Evolutionary conservation across 768 basidiomycete species (phyloP).

Genomic region (Lactarius trivialis): DNA sequence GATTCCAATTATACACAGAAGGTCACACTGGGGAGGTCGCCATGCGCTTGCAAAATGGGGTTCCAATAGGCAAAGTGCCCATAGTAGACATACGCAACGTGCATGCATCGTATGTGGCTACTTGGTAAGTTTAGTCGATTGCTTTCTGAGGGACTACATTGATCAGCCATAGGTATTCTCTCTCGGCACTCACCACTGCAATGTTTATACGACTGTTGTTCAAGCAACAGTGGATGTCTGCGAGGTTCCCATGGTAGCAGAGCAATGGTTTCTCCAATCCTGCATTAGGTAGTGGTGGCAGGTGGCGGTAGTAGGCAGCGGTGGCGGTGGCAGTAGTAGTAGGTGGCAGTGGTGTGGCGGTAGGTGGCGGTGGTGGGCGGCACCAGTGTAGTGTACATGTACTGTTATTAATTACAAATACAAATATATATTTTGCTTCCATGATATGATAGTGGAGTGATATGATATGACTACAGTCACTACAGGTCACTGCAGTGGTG

Average conservation of each 20-base stretch:
- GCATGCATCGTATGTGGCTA: slow-evolving; percentile 91
- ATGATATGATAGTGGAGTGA: no score
- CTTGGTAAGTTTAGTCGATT: slow-evolving; percentile 55
- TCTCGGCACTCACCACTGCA: slow-evolving; percentile 75
- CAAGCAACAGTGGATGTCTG: slow-evolving; percentile 46
- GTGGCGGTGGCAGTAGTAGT: no score
- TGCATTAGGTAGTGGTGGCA: no score
- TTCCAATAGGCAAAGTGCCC: slow-evolving; percentile 79
- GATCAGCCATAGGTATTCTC: slow-evolving; percentile 61
- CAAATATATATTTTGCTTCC: no score
- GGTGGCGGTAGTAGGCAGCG: no score
- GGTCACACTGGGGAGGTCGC: slow-evolving; percentile 76
- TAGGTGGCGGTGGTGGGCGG: no score
- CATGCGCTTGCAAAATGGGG: slow-evolving; percentile 53
- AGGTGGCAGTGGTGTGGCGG: no score
- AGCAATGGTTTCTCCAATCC: background rate
- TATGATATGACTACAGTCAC: no score
- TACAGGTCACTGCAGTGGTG: no score
- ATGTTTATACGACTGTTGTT: slow-evolving; percentile 72
- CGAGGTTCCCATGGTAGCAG: slow-evolving; percentile 48
- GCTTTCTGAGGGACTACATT: no score
- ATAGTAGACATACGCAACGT: slow-evolving; percentile 87
- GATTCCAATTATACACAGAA: slow-evolving; percentile 42
- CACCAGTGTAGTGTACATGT: no score
- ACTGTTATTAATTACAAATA: no score